A percentile compares a stretch with the other conserved stretches of the same genome.
phyloP scores from a whole-genome alignment of 2,329 filamentous ascomycete species.

The Epichloe gansuensis region DNA sequence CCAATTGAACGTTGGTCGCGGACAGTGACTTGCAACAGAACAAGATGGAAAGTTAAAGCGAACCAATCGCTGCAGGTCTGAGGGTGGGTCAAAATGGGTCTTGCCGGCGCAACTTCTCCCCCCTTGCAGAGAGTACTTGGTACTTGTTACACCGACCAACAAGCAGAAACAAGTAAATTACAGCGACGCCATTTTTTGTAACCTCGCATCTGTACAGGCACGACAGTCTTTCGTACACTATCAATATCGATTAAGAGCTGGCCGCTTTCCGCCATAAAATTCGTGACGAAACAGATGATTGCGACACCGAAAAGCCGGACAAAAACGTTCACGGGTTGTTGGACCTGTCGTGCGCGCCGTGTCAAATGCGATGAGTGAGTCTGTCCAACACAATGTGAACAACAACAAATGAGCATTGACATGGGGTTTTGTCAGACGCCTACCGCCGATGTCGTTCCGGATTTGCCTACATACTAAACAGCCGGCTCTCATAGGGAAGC shows the following conservation, averaged over 20 bases:
- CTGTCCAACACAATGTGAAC: too few relatives aligned
- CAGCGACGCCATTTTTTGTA: neutral
- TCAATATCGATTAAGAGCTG: too few relatives aligned
- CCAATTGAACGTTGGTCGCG: slow-evolving; percentile 3
- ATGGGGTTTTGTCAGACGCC: too few relatives aligned
- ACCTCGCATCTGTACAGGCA: neutral
- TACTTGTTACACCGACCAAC: too few relatives aligned
- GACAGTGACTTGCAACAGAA: slow-evolving; percentile 5
- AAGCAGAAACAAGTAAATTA: neutral
- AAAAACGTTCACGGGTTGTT: slow-evolving; percentile 10
- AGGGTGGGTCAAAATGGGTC: neutral
- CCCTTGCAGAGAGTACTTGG: too few relatives aligned
- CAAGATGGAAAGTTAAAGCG: slow-evolving; percentile 13
- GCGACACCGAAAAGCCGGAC: slow-evolving; percentile 3
- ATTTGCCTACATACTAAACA: neutral
- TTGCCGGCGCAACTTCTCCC: neutral
- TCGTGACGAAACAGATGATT: neutral
- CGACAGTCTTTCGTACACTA: too few relatives aligned
- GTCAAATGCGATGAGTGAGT: slow-evolving; percentile 11
- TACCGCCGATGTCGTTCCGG: too few relatives aligned
- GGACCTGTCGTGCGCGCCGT: slow-evolving; percentile 10
- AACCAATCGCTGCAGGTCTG: slow-evolving; percentile 11
- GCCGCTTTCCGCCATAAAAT: neutral
- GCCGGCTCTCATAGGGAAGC: neutral
- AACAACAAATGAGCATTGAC: too few relatives aligned